These are phyloP conservation scores for Keqinozyma sinolaborantium DNA, from an alignment of 1,139 yeast species.

Conservation along the genomic window DNA sequence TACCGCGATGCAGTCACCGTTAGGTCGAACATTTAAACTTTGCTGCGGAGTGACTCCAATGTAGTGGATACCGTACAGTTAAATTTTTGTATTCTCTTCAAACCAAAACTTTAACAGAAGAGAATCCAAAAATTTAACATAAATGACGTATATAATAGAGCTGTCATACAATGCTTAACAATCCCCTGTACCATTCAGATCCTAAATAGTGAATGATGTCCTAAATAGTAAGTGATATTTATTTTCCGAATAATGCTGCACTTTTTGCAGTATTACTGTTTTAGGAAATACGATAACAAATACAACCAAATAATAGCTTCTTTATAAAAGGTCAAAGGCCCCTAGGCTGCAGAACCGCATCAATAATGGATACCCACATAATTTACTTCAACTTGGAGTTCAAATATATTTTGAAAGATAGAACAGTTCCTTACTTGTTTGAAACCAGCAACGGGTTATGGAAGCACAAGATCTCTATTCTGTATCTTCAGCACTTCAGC, in stretches of 20 bases:
- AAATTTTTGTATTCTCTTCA: too few species aligned
- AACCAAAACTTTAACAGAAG: too few species aligned
- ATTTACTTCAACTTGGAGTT: slow-evolving; percentile 12
- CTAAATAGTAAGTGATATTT: not conserved
- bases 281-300: not conserved
- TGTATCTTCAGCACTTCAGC: slow-evolving; percentile 5
- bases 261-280: not conserved
- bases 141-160: too few species aligned
- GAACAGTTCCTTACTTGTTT: slow-evolving; percentile 10
- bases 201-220: too few species aligned
- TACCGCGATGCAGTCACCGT: too few species aligned
- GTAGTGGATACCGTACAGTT: too few species aligned
- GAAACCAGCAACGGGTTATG: slow-evolving; percentile 34
- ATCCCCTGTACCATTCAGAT: too few species aligned
- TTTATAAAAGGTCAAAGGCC: not conserved
- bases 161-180: too few species aligned
- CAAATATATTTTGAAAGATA: slow-evolving; percentile 10
- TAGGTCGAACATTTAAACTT: too few species aligned
- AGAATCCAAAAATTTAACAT: too few species aligned
- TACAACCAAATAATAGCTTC: slow-evolving; percentile 1
- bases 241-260: not conserved
- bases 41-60: too few species aligned
- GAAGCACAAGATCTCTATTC: slow-evolving; percentile 14
- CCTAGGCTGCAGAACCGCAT: not conserved
- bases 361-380: not conserved